Conservation (phyloP, 768 basidiomycete genomes). For the Mycena rebaudengoi region DNA sequence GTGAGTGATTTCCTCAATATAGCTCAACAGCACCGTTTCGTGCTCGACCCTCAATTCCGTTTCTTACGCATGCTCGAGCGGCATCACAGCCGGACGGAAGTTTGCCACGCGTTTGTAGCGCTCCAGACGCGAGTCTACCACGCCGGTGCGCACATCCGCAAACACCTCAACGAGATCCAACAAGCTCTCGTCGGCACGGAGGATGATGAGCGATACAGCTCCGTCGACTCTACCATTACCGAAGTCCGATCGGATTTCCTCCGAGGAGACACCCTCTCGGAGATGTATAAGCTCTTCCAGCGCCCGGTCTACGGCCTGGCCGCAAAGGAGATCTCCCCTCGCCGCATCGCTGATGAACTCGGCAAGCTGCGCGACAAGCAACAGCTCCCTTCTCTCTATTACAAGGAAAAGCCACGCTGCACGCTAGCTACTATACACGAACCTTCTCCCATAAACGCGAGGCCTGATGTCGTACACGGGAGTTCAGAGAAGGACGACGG, state of each 20-base stretch:
- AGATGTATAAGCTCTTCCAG: background rate
- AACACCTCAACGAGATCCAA: background rate
- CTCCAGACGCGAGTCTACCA: background rate
- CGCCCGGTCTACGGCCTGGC: background rate
- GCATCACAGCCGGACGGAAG: background rate
- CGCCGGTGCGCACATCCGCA: background rate
- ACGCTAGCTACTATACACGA: too few relatives aligned
- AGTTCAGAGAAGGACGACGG: too few relatives aligned
- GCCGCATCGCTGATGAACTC: background rate
- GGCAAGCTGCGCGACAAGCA: too few relatives aligned
- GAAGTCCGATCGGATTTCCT: background rate
- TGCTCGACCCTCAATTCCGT: background rate
- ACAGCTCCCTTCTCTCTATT: too few relatives aligned
- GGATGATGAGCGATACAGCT: background rate
- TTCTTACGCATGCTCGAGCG: background rate
- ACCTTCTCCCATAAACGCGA: too few relatives aligned
- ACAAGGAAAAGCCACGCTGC: too few relatives aligned
- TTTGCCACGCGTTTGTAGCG: background rate
- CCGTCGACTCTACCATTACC: conserved; percentile 3
- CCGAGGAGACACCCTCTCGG: background rate
- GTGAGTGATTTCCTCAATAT: background rate
- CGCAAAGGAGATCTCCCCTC: too few relatives aligned
- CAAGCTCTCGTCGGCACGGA: background rate
- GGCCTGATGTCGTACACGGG: too few relatives aligned
- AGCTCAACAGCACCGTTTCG: background rate